Conservation (phyloP, 2,329 filamentous ascomycete genomes). For the Calcarisporium arbuscula region DNA sequence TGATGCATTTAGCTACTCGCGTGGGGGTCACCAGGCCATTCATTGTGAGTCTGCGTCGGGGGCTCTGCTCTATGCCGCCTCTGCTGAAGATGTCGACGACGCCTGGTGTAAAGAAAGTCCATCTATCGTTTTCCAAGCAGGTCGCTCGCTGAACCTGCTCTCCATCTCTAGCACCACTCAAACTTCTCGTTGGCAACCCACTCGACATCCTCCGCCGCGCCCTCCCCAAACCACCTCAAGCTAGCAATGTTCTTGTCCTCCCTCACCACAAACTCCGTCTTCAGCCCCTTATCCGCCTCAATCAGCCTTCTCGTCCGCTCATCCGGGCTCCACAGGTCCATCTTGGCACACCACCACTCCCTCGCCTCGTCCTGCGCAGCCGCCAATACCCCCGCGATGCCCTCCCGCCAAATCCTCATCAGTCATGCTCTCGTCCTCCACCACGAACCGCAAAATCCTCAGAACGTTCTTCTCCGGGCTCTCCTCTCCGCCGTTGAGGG, state of each 20-base stretch:
- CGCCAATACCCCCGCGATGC: conserved; percentile 56
- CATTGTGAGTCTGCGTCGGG: no score
- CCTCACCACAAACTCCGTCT: conserved; percentile 45
- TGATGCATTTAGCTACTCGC: no score
- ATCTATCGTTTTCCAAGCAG: no score
- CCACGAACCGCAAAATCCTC: conserved; percentile 61
- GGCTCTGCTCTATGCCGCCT: no score
- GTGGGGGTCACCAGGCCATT: no score
- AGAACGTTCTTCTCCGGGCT: conserved; percentile 57
- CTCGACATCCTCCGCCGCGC: conserved; percentile 46
- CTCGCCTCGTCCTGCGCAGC: conserved; percentile 65
- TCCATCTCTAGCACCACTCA: conserved; percentile 58
- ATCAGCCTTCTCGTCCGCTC: conserved; percentile 43
- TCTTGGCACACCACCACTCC: conserved; percentile 61
- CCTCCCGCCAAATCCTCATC: conserved; percentile 39
- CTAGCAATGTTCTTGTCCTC: conserved; percentile 64
- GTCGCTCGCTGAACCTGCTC: no score
- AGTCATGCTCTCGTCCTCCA: conserved; percentile 46
- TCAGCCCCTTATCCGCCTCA: conserved; percentile 36
- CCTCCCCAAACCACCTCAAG: conserved; percentile 63
- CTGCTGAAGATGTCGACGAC: no score
- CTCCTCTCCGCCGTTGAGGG: conserved; percentile 52
- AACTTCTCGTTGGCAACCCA: conserved; percentile 76
- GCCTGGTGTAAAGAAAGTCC: no score
- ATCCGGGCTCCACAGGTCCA: conserved; percentile 81